phyloP scores from a whole-genome alignment of 768 basidiomycete genomes.

The Leucosporidium yakuticum region DNA sequence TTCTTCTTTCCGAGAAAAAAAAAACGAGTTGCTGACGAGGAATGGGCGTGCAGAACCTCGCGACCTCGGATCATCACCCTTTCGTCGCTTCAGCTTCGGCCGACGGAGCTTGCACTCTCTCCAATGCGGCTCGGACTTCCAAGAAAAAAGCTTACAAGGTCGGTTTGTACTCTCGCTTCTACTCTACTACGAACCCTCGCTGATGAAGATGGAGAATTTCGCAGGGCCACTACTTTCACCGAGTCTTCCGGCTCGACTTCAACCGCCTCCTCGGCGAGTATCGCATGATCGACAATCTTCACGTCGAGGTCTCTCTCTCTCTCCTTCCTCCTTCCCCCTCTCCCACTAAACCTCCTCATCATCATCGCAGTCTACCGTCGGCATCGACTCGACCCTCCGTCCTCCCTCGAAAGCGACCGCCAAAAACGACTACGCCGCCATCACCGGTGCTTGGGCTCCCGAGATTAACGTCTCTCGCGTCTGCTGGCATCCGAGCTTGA shows the following conservation, averaged over 20 bases:
- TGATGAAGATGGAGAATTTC: no score
- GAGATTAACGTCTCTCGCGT: slow-evolving; percentile 72
- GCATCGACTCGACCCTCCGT: background rate
- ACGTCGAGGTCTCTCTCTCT: slow-evolving; percentile 57
- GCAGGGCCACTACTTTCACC: slow-evolving; percentile 61
- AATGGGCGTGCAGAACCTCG: slow-evolving; percentile 57
- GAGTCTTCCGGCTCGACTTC: slow-evolving; percentile 78
- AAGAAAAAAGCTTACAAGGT: slow-evolving; percentile 22
- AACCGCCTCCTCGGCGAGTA: slow-evolving; percentile 66
- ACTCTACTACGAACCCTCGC: background rate
- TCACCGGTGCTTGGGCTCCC: slow-evolving; percentile 60
- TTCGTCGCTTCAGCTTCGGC: slow-evolving; percentile 74
- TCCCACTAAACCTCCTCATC: background rate
- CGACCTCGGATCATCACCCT: slow-evolving; percentile 77
- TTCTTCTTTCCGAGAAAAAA: background rate
- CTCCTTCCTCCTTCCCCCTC: background rate
- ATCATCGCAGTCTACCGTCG: background rate
- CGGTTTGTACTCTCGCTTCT: background rate
- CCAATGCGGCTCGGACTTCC: slow-evolving; percentile 29
- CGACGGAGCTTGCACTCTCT: slow-evolving; percentile 57
- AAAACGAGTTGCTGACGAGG: background rate
- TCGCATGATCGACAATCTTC: slow-evolving; percentile 80
- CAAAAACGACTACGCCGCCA: background rate
- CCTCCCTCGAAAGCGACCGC: background rate
- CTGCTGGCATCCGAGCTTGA: slow-evolving; percentile 66